phyloP scores from a whole-genome alignment of 768 basidiomycete species.

The Pisolithus albus region DNA sequence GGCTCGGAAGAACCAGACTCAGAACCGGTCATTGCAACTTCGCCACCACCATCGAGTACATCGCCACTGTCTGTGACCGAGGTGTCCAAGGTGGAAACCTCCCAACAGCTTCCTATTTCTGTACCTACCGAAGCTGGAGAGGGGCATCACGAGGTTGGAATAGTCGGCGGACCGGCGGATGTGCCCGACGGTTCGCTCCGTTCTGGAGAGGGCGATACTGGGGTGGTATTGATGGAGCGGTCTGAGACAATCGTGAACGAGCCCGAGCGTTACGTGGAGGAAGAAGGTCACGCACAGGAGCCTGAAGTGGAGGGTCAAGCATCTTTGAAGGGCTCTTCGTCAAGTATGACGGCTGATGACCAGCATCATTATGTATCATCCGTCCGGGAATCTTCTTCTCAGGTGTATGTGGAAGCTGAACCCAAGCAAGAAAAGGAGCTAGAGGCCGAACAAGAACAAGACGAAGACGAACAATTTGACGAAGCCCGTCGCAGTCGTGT shows the following conservation, averaged over 20 bases:
- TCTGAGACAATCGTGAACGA: constrained; percentile 8
- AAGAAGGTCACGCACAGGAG: not conserved
- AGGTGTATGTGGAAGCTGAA: not conserved
- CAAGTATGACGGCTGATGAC: constrained; percentile 3
- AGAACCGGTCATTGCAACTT: not conserved
- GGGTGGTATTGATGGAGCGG: not conserved
- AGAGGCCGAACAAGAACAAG: not conserved
- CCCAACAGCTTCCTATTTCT: constrained; percentile 1
- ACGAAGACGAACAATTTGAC: constrained; percentile 43
- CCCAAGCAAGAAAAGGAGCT: constrained; percentile 7
- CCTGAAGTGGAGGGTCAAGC: constrained; percentile 11
- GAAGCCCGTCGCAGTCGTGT: constrained; percentile 49
- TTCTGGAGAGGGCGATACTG: not conserved
- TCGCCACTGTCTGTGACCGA: not conserved
- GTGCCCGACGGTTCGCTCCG: not conserved
- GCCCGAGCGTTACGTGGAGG: not conserved
- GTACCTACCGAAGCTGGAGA: constrained; percentile 5
- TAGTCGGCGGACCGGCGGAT: constrained; percentile 2
- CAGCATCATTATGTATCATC: not conserved
- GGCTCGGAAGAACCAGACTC: not conserved
- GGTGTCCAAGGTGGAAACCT: not conserved
- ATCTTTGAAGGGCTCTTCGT: constrained; percentile 1
- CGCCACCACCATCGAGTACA: not conserved
- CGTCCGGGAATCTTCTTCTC: not conserved
- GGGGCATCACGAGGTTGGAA: constrained; percentile 9